Percentiles rank a stretch among this genome's conserved stretches.
phyloP scores from a whole-genome alignment of 108 stramenopile species.

The Fragilariopsis cylindrus region DNA sequence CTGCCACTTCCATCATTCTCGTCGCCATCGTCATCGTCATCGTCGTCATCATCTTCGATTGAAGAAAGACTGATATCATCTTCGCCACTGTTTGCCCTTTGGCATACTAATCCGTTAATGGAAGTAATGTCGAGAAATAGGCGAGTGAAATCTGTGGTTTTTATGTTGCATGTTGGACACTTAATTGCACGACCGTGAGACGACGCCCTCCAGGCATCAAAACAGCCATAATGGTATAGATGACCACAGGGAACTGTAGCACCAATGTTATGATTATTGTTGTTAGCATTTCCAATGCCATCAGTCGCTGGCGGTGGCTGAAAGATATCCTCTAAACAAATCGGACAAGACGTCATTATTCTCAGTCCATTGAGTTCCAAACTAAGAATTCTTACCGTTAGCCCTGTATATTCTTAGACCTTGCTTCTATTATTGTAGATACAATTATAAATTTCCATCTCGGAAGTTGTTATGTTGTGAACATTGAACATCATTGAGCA shows the following conservation, averaged over 20 bases:
- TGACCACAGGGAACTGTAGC: constrained; percentile 43
- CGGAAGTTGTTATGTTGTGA: too few species aligned
- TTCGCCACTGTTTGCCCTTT: neutral
- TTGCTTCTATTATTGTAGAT: too few species aligned
- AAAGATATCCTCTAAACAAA: constrained; percentile 35
- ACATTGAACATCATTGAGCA: too few species aligned
- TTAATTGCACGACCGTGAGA: neutral
- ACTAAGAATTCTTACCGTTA: too few species aligned
- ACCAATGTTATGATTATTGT: constrained; percentile 14
- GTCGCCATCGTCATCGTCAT: neutral
- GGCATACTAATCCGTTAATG: neutral
- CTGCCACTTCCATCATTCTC: neutral
- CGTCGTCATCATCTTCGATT: neutral
- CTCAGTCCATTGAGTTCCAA: too few species aligned
- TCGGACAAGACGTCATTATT: constrained; percentile 19
- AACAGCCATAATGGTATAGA: constrained; percentile 38
- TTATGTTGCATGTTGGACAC: constrained; percentile 17
- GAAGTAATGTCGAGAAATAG: constrained; percentile 8
- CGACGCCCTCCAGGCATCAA: constrained; percentile 24
- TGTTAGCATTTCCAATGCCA: neutral
- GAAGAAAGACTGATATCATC: constrained; percentile 13
- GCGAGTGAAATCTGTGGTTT: constrained; percentile 8
- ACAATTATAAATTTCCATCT: too few species aligned
- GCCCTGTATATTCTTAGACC: too few species aligned
- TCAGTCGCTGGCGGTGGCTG: neutral